Evolutionary conservation across 306 rosid genomes (phyloP).

Genomic region (barrel medic (Medicago truncatula)): DNA sequence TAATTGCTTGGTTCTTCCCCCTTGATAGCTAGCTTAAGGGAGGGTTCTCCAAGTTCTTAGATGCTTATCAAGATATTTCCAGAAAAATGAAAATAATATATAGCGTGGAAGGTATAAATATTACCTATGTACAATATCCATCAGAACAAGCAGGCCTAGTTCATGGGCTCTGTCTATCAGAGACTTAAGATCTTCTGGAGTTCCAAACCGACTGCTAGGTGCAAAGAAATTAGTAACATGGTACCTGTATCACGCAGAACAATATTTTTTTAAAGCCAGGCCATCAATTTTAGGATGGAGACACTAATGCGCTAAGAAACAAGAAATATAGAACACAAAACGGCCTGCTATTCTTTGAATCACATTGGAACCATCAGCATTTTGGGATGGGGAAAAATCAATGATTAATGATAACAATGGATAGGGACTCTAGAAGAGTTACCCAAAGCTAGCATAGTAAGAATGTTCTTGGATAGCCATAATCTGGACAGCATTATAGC

Average conservation of each 20-base stretch:
- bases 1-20: neutral
- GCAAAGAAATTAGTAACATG: slow-evolving; percentile 99
- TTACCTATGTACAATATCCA: slow-evolving; percentile 99
- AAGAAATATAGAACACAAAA: slow-evolving; percentile 35
- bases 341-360: slow-evolving; percentile 22
- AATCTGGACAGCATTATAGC: slow-evolving; percentile 98
- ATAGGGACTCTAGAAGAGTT: slow-evolving; percentile 40
- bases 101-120: slow-evolving; percentile 12
- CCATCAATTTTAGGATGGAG: slow-evolving; percentile 29
- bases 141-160: slow-evolving; percentile 92
- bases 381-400: neutral
- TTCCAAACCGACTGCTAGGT: slow-evolving; percentile 97
- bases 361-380: slow-evolving; percentile 14
- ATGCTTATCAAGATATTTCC: slow-evolving; percentile 16
- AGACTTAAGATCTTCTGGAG: slow-evolving; percentile 95
- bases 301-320: slow-evolving; percentile 29
- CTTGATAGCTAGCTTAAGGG: slow-evolving; percentile 14
- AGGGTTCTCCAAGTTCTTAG: neutral
- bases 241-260: slow-evolving; percentile 63
- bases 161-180: slow-evolving; percentile 94
- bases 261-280: slow-evolving; percentile 30
- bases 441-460: slow-evolving; percentile 99
- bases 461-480: slow-evolving; percentile 99
- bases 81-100: slow-evolving; percentile 23
- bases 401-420: slow-evolving; percentile 16